Percentiles rank a stretch among this genome's conserved stretches.
phyloP scores from a whole-genome alignment of 805 yeast species.

The Hanseniaspora lindneri region DNA sequence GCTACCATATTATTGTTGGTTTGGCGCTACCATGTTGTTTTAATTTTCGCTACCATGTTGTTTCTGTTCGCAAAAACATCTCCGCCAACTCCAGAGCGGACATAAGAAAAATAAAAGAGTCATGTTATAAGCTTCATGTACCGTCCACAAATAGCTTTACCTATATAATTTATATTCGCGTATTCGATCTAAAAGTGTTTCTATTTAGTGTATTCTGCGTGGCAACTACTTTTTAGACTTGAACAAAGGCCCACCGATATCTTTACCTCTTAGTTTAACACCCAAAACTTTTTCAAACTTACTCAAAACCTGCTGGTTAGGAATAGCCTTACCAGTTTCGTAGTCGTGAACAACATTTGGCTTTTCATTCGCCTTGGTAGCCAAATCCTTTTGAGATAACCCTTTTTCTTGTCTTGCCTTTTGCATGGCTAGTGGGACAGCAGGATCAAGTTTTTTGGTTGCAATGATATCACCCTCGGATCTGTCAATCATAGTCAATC shows the following conservation, averaged over 20 bases:
- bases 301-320: constrained; percentile 86
- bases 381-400: constrained; percentile 89
- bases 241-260: constrained; percentile 76
- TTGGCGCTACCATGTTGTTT: too few species aligned
- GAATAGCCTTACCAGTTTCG: constrained; percentile 92
- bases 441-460: constrained; percentile 72
- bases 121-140: too few species aligned
- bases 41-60: too few species aligned
- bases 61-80: too few species aligned
- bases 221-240: constrained; percentile 33
- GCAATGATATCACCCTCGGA: constrained; percentile 77
- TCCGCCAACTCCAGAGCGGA: too few species aligned
- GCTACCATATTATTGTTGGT: too few species aligned
- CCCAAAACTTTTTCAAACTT: constrained; percentile 91
- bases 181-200: too few species aligned
- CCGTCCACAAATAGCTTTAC: too few species aligned
- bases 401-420: constrained; percentile 79
- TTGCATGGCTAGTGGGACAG: constrained; percentile 79
- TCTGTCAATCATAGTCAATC: constrained; percentile 85
- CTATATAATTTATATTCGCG: too few species aligned
- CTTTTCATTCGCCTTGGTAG: constrained; percentile 90
- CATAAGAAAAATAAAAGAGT: too few species aligned
- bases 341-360: constrained; percentile 91
- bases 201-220: too few species aligned
- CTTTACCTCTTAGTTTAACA: constrained; percentile 89